Percentiles rank a stretch among this genome's conserved stretches.
phyloP scores from a whole-genome alignment of 176 grass and related monocot genomes.

The Carex kokanica region DNA sequence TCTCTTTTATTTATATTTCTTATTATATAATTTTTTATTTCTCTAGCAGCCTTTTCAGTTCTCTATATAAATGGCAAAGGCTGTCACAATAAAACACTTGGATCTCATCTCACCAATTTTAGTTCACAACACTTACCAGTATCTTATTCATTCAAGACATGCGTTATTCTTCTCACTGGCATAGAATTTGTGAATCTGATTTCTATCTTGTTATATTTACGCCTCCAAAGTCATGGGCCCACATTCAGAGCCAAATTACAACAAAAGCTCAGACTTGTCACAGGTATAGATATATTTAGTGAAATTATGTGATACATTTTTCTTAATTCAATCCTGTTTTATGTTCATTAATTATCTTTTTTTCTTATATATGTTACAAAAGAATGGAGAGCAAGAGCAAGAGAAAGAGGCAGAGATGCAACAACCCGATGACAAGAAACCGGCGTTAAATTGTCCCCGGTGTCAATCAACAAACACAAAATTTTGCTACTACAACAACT shows the following conservation, averaged over 20 bases:
- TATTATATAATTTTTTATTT: not conserved
- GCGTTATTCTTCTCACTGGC: conserved; percentile 28
- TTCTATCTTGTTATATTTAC: conserved; percentile 13
- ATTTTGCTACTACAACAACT: conserved; percentile 99
- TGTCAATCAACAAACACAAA: conserved; percentile 81
- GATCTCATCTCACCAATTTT: conserved; percentile 13
- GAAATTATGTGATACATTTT: not conserved
- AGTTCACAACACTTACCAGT: not conserved
- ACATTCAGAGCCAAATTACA: not conserved
- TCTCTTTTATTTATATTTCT: not conserved
- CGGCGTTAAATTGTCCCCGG: conserved; percentile 62
- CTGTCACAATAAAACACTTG: not conserved
- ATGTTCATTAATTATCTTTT: not conserved
- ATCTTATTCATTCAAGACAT: not conserved
- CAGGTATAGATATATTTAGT: conserved; percentile 4
- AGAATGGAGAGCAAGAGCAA: not conserved
- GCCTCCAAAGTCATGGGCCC: conserved; percentile 23
- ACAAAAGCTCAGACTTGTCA: conserved; percentile 7
- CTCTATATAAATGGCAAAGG: conserved; percentile 7
- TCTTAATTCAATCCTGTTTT: not conserved
- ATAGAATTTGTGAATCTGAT: conserved; percentile 18
- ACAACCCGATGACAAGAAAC: not conserved
- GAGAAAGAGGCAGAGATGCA: conserved; percentile 6
- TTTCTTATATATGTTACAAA: not conserved
- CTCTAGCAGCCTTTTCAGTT: not conserved